phyloP scores from a whole-genome alignment of 1,284 basidiomycete genomes.

The Phaffia rhodozyma region DNA sequence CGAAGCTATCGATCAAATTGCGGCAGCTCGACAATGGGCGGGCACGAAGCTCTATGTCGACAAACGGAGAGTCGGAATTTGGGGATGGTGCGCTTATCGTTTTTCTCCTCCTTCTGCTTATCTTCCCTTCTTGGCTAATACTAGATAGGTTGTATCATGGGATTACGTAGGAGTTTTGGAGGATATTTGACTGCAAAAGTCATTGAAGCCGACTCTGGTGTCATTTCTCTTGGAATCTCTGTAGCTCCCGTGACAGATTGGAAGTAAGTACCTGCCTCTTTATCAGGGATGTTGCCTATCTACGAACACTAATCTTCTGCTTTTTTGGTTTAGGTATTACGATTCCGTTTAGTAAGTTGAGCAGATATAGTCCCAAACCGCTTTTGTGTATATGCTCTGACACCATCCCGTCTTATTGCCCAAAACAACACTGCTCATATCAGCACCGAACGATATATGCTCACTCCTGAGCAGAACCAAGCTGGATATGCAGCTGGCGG shows the following conservation, averaged over 20 bases:
- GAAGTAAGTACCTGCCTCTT: constrained; percentile 40
- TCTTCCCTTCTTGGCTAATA: too few relatives aligned
- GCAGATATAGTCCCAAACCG: neutral
- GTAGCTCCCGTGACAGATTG: constrained; percentile 49
- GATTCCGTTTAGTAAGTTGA: constrained; percentile 35
- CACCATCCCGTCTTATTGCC: neutral
- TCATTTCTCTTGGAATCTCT: constrained; percentile 72
- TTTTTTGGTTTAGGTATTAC: constrained; percentile 49
- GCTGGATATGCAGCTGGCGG: constrained; percentile 73
- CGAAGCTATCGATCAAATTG: constrained; percentile 78
- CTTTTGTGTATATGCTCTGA: neutral
- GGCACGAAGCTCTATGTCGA: constrained; percentile 36
- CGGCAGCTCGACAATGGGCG: constrained; percentile 48
- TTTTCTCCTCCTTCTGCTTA: neutral
- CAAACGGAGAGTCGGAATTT: constrained; percentile 11
- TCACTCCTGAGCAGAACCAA: constrained; percentile 59
- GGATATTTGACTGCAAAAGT: constrained; percentile 88
- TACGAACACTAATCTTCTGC: neutral
- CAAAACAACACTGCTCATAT: constrained; percentile 1
- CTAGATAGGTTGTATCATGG: neutral
- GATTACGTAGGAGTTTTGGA: constrained; percentile 54
- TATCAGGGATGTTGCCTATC: neutral
- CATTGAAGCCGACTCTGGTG: constrained; percentile 66
- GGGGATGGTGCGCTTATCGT: constrained; percentile 9
- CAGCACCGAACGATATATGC: constrained; percentile 90